Conservation (phyloP, 73 alveolate species). For the Paramecium bursaria region DNA sequence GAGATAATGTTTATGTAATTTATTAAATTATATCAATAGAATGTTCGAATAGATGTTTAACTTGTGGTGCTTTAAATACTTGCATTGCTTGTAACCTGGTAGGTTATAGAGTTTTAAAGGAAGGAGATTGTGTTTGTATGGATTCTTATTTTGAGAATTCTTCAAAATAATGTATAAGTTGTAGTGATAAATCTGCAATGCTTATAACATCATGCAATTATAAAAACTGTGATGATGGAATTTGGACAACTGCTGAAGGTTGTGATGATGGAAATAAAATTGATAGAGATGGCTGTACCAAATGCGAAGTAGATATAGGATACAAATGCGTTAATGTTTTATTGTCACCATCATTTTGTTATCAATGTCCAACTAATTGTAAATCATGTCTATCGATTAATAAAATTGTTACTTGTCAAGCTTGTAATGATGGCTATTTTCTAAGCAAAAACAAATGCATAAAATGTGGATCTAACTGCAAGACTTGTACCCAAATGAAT, state of each 20-base stretch:
- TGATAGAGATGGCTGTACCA: slow-evolving; percentile 45
- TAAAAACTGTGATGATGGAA: slow-evolving; percentile 7
- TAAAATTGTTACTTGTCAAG: too few species aligned
- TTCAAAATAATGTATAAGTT: background rate
- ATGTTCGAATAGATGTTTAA: background rate
- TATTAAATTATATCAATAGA: background rate
- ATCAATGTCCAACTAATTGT: slow-evolving; percentile 10
- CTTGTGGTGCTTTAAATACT: background rate
- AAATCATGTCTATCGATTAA: too few species aligned
- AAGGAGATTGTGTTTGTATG: slow-evolving; percentile 2
- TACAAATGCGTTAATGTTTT: background rate
- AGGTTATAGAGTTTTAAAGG: background rate
- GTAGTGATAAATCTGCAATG: background rate
- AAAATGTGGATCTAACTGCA: background rate
- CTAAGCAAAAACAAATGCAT: background rate
- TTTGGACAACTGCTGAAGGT: slow-evolving; percentile 13
- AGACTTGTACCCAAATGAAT: background rate
- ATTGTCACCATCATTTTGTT: slow-evolving; percentile 14
- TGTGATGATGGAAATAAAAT: slow-evolving; percentile 51
- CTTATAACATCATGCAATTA: slow-evolving; percentile 4
- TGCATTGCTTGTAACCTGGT: background rate
- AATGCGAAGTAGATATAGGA: too few species aligned
- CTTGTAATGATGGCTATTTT: background rate
- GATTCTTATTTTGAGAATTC: background rate
- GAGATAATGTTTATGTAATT: background rate